Percentiles rank a stretch among this genome's conserved stretches.
These are phyloP conservation scores for Colletotrichum sp. DNA, from an alignment of 2,329 filamentous ascomycete genomes.

Conservation along the genomic window DNA sequence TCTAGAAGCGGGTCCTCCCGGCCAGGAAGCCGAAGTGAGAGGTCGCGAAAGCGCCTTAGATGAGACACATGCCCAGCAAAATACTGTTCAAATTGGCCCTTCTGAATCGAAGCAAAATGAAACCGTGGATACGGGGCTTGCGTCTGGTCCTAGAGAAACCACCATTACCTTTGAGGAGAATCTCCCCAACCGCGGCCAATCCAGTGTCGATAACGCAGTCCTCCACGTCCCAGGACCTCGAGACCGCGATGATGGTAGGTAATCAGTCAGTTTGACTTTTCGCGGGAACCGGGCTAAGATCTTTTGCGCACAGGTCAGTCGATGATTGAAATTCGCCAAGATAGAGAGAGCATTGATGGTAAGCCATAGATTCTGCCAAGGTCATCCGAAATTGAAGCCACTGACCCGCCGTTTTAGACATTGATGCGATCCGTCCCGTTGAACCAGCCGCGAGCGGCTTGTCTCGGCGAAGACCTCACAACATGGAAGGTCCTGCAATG, in stretches of 20 bases:
- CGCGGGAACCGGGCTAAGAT: background rate
- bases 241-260: conserved; percentile 33
- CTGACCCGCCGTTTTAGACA: background rate
- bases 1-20: background rate
- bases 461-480: background rate
- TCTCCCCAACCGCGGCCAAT: background rate
- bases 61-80: background rate
- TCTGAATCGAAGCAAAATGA: background rate
- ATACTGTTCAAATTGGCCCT: background rate
- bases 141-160: background rate
- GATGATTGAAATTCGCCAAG: background rate
- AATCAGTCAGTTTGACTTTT: background rate
- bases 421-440: background rate
- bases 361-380: background rate
- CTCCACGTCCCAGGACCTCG: conserved; percentile 36
- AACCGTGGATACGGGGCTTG: no score
- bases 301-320: background rate
- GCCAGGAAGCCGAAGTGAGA: background rate
- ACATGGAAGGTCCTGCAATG: background rate
- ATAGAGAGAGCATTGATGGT: background rate
- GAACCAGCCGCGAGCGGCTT: background rate
- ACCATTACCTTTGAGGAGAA: background rate
- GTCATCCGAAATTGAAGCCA: background rate
- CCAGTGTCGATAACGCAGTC: background rate
- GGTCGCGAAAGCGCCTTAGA: background rate